Percentiles rank a stretch among this genome's conserved stretches.
Evolutionary conservation across 768 basidiomycete genomes (phyloP).

Genomic region (Russula virescens): DNA sequence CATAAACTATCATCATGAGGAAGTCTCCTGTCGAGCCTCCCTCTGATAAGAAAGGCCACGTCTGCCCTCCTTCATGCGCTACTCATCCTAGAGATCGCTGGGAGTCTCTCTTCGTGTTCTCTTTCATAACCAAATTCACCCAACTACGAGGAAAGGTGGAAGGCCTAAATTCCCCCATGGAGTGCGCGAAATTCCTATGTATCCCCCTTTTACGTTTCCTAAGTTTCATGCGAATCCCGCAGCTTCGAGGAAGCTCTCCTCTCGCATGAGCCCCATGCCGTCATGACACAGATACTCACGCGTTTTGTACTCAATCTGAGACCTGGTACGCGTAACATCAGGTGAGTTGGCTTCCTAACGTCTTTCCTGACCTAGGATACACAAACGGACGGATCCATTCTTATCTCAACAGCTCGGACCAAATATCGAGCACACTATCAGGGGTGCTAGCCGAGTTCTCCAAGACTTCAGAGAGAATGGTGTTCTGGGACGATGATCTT

Average conservation of each 20-base stretch:
- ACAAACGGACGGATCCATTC: constrained; percentile 31
- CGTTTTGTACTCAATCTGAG: constrained; percentile 78
- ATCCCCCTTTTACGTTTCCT: constrained; percentile 14
- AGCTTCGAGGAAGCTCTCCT: constrained; percentile 80
- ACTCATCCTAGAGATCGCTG: constrained; percentile 76
- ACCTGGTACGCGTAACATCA: constrained; percentile 86
- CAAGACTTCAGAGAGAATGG: constrained; percentile 65
- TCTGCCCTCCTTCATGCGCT: constrained; percentile 54
- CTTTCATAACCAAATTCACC: constrained; percentile 81
- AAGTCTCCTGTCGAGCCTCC: constrained; percentile 27
- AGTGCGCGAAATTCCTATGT: constrained; percentile 49
- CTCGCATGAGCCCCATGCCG: constrained; percentile 61
- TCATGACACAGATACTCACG: constrained; percentile 66
- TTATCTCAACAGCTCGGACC: constrained; percentile 57
- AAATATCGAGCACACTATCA: constrained; percentile 72
- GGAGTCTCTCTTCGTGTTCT: constrained; percentile 82
- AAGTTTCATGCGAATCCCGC: constrained; percentile 22
- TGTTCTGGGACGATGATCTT: constrained; percentile 73
- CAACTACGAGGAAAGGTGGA: constrained; percentile 67
- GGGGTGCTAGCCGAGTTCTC: constrained; percentile 64
- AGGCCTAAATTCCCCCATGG: constrained; percentile 74
- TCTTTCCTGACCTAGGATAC: constrained; percentile 30
- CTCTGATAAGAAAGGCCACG: constrained; percentile 44
- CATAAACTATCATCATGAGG: constrained; percentile 33
- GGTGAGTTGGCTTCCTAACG: constrained; percentile 48